Evolutionary conservation across 257 asterid genomes (phyloP).

Genomic region (Catharanthus roseus): DNA sequence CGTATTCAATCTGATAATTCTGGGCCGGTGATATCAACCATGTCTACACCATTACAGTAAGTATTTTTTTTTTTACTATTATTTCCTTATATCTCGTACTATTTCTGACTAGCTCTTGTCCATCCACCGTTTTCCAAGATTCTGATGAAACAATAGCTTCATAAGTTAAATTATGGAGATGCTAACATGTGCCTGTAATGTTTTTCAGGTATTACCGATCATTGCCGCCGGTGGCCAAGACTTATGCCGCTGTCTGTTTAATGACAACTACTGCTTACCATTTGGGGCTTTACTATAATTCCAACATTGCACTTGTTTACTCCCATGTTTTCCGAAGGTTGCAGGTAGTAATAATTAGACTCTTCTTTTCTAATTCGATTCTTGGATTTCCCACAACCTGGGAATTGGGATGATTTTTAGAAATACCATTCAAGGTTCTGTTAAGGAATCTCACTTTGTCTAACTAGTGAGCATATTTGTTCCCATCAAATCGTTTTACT

Average conservation of each 20-base stretch:
- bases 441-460: too few species aligned
- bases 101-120: too few species aligned
- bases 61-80: too few species aligned
- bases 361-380: not conserved
- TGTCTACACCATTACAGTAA: slow-evolving; percentile 22
- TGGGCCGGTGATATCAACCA: not conserved
- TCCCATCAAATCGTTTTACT: too few species aligned
- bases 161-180: not conserved
- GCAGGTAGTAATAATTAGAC: slow-evolving; percentile 25
- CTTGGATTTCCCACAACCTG: not conserved
- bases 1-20: not conserved
- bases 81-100: not conserved
- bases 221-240: slow-evolving; percentile 49
- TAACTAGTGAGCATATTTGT: too few species aligned
- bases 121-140: too few species aligned
- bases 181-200: not conserved
- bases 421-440: too few species aligned
- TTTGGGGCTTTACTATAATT: slow-evolving; percentile 20
- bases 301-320: slow-evolving; percentile 29
- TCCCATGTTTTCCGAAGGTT: slow-evolving; percentile 34
- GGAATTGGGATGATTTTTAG: too few species aligned
- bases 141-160: not conserved
- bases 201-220: slow-evolving; percentile 39
- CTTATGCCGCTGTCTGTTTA: slow-evolving; percentile 36
- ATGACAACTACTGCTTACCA: slow-evolving; percentile 34